Conservation (phyloP, 345 rosid species). For the Hibiscus mutabilis region DNA sequence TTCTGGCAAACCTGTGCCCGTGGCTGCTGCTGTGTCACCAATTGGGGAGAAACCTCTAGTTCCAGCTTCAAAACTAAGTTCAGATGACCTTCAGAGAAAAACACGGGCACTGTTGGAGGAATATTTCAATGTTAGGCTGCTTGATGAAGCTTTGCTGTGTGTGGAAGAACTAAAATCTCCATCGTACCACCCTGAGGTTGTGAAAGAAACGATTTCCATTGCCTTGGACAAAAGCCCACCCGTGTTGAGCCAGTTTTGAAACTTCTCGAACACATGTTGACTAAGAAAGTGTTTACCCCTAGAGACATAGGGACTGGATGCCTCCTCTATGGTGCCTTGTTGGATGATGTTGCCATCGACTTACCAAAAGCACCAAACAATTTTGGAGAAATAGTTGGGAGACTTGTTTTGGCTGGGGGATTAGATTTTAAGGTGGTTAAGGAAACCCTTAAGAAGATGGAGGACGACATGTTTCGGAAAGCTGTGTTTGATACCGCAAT, state of each 20-base stretch:
- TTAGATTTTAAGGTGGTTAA: conserved; percentile 46
- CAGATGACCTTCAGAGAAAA: conserved; percentile 43
- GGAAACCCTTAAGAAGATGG: conserved; percentile 59
- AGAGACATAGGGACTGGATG: conserved; percentile 11
- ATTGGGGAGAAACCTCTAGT: conserved; percentile 21
- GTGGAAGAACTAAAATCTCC: background rate
- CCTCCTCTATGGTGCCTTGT: conserved; percentile 50
- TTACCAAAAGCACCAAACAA: background rate
- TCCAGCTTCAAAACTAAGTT: conserved; percentile 27
- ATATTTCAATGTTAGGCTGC: conserved; percentile 43
- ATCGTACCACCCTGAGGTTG: background rate
- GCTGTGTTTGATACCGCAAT: conserved; percentile 45
- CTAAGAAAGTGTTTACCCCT: conserved; percentile 41
- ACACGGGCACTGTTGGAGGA: conserved; percentile 67
- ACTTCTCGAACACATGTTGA: conserved; percentile 45
- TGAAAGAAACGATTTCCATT: conserved; percentile 40
- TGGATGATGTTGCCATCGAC: conserved; percentile 46
- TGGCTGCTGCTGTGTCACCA: conserved; percentile 8
- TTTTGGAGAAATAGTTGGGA: conserved; percentile 37
- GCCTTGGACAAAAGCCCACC: conserved; percentile 72
- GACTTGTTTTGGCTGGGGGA: conserved; percentile 40
- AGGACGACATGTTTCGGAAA: conserved; percentile 48
- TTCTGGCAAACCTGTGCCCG: conserved; percentile 16
- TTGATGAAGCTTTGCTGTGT: conserved; percentile 70
- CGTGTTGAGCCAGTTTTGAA: conserved; percentile 36